phyloP scores from a whole-genome alignment of 139 green algal species.

The Chlorella sp. region DNA sequence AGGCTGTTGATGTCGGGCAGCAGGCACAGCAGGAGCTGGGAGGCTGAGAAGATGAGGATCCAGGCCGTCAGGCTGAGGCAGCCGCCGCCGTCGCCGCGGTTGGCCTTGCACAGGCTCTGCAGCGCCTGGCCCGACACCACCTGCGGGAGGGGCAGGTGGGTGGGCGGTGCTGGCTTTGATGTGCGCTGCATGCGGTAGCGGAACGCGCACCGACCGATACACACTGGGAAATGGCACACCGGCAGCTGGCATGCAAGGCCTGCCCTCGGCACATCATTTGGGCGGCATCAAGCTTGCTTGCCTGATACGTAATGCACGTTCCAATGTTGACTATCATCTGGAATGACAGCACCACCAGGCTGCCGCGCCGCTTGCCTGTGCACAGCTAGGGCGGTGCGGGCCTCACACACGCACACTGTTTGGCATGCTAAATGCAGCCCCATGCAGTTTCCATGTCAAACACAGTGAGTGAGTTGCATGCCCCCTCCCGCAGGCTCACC shows the following conservation, averaged over 20 bases:
- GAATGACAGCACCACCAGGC: background rate
- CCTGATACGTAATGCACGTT: slow-evolving; percentile 18
- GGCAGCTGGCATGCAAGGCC: background rate
- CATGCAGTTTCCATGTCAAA: too few relatives aligned
- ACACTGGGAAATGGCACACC: too few relatives aligned
- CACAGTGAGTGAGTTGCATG: too few relatives aligned
- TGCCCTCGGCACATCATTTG: too few relatives aligned
- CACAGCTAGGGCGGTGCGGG: too few relatives aligned
- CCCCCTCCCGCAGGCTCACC: background rate
- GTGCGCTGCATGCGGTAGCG: background rate
- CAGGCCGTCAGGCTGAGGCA: background rate
- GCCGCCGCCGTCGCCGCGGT: background rate
- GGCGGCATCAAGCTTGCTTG: background rate
- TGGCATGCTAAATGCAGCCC: too few relatives aligned
- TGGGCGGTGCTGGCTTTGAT: background rate
- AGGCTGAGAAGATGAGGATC: slow-evolving; percentile 6
- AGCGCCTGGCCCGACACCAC: slow-evolving; percentile 18
- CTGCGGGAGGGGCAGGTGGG: background rate
- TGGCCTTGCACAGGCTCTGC: background rate
- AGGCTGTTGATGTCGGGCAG: background rate
- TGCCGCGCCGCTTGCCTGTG: background rate
- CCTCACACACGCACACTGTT: too few relatives aligned
- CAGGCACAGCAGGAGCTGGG: too few relatives aligned
- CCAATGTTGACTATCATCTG: slow-evolving; percentile 28
- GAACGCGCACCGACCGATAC: too few relatives aligned